These are phyloP conservation scores for Leccinum sublutescens DNA, from an alignment of 768 basidiomycete genomes.

Conservation along the genomic window DNA sequence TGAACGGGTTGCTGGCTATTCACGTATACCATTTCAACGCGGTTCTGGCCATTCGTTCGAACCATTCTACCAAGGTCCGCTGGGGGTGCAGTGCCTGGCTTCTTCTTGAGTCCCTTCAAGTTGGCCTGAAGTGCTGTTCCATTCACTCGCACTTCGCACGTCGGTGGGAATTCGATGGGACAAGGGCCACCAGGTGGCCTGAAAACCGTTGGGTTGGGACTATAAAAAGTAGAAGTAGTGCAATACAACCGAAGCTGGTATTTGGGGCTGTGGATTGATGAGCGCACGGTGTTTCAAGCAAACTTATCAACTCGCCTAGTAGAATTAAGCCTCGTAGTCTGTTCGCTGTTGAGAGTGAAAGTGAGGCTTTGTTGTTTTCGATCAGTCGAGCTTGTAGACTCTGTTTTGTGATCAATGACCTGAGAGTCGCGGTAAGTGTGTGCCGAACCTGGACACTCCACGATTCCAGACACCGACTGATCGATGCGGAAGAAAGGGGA, in stretches of 20 bases:
- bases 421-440: neutral
- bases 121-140: conserved; percentile 64
- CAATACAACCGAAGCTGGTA: conserved; percentile 87
- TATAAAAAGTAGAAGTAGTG: conserved; percentile 78
- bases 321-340: conserved; percentile 56
- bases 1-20: conserved; percentile 79
- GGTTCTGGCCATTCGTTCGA: conserved; percentile 49
- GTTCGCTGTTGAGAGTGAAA: conserved; percentile 68
- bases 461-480: conserved; percentile 59
- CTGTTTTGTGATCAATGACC: conserved; percentile 35
- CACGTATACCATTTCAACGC: conserved; percentile 86
- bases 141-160: conserved; percentile 90
- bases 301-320: conserved; percentile 44
- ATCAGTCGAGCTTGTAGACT: conserved; percentile 77
- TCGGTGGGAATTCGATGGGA: conserved; percentile 87
- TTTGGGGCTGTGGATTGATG: conserved; percentile 46
- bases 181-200: conserved; percentile 54
- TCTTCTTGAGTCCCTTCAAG: conserved; percentile 92
- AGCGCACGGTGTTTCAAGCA: conserved; percentile 4
- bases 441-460: conserved; percentile 76
- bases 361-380: conserved; percentile 59
- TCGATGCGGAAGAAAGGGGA: conserved; percentile 77
- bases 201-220: conserved; percentile 47
- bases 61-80: conserved; percentile 57
- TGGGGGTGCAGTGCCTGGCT: conserved; percentile 91